These are phyloP conservation scores for Petunia secreta DNA, from an alignment of 257 asterid genomes.

Conservation along the genomic window DNA sequence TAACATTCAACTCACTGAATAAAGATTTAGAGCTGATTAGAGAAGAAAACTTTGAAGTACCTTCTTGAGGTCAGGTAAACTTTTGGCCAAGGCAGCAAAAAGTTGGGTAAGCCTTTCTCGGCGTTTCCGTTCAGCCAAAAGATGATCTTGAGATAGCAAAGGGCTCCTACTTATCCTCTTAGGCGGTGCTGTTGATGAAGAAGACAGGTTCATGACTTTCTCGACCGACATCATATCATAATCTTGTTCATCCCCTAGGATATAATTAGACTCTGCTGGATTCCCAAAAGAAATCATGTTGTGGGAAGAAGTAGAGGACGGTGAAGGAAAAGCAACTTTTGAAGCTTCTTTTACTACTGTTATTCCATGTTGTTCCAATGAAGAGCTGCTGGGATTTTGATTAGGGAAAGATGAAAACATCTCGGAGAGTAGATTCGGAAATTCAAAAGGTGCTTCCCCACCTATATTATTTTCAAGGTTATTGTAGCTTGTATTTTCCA, in stretches of 20 bases:
- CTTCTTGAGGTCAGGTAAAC: conserved; percentile 9
- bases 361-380: neutral
- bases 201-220: neutral
- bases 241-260: neutral
- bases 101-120: conserved; percentile 16
- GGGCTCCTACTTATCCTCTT: conserved; percentile 11
- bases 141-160: conserved; percentile 23
- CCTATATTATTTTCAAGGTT: neutral
- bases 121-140: conserved; percentile 25
- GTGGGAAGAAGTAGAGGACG: neutral
- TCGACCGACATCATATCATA: neutral
- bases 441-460: conserved; percentile 1
- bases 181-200: neutral
- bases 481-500: conserved; percentile 12
- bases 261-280: neutral
- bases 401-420: conserved; percentile 23
- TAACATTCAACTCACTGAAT: too few species aligned
- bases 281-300: conserved; percentile 20
- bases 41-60: neutral
- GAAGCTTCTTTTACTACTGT: neutral
- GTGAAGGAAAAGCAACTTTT: neutral
- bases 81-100: conserved; percentile 20
- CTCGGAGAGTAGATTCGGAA: conserved; percentile 10
- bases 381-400: neutral
- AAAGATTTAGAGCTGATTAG: too few species aligned